Evolutionary conservation across 768 basidiomycete species (phyloP), one percentile per base, ranked within the genome.

Genomic region (Chalciporus piperatus): DNA sequence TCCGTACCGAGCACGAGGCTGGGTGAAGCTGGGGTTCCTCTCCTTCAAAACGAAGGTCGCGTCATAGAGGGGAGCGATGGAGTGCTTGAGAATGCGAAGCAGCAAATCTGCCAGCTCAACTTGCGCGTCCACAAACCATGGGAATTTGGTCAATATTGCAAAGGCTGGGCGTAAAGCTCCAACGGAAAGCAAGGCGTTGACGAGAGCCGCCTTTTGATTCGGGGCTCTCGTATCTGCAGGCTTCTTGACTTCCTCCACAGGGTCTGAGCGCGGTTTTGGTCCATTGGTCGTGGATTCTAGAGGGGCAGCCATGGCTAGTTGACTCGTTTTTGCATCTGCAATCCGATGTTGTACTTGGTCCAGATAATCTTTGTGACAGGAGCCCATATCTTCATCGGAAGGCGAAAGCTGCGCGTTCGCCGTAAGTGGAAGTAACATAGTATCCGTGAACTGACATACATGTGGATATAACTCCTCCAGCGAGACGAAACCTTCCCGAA

Each of bases 391-490:
- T 16, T 75, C 77, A 55, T 98, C 97, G 25, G 70, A 67, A 0
- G 93, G 93, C 1, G 80, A 76, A 28, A 94, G 72, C 89, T 92
- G 61, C 9, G 33, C 17, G 43, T n/a, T 48, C 39, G 25, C 19
- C 23, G 43, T 62, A 20, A 67, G 41, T 3, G 22, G 8, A 48
- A 8, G 25, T 33, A 14, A 48, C 32, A 27, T 12, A 25, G 52
- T 11, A 49, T 8, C 20, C 48, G 41, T 19, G 22, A 50, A 25
- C 19, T 11, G 23, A 71, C 85, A 59, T 63, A 95, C 93, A 72
- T 98, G 95, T n/a, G 89, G 83, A 71, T 93, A 93, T 11, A 99
- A 70, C 64, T 97, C 96, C 63, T 92, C 85, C 9, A 96, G 70
- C 3, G 84, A 80, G 50, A 98, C 80, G 63, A 95, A 89, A 2